Base-by-base conservation (phyloP, 768 basidiomycete genomes). In the Termitomyces sp. region DNA sequence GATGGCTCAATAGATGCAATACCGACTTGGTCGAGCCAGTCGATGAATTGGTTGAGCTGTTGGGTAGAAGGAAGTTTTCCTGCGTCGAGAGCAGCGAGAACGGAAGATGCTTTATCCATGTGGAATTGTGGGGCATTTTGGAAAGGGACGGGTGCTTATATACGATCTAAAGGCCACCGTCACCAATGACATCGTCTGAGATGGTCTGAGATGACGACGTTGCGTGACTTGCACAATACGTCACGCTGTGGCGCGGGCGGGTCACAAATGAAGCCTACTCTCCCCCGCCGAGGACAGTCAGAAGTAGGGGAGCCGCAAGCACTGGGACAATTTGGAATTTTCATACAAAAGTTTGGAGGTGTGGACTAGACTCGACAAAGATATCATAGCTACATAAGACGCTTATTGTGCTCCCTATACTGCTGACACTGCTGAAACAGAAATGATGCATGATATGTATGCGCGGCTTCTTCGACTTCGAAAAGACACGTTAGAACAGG, bases 21-120 rank as follows among this genome's bases (percentile, higher is more conserved):
- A 10, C 78, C 73, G 35, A 81, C 74, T 12, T 75, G 65, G 40
- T 83, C 80, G 45, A 82, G 63, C 76, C 78, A 83, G 65, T 87
- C 81, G 60, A 87, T 76, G 64, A 79, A 75, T 0, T 65, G 65
- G 58, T 76, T 76, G 38, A 82, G 61, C 65, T 90, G 89, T 29
- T 78, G 68, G 11, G 87, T 84, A 1, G 76, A 77, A 17, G 89
- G 89, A 4, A 89, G 72, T 65, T 90, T 90, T 21, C 86, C 86
- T 17, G 87, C 86, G 59, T 83, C 79, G 63, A 90, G 69, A 8
- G 89, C 89, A 46, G 85, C 89, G 56, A 86, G 66, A 25, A 89
- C 63, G 37, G 84, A 83, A 17, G 85, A 75, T 47, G 79, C 59
- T 72, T 81, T 82, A 56, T 90, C 85, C 87, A 90, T 89, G 55